Evolutionary conservation across 306 rosid species (phyloP).

Genomic region (Dalbergia oliveri): DNA sequence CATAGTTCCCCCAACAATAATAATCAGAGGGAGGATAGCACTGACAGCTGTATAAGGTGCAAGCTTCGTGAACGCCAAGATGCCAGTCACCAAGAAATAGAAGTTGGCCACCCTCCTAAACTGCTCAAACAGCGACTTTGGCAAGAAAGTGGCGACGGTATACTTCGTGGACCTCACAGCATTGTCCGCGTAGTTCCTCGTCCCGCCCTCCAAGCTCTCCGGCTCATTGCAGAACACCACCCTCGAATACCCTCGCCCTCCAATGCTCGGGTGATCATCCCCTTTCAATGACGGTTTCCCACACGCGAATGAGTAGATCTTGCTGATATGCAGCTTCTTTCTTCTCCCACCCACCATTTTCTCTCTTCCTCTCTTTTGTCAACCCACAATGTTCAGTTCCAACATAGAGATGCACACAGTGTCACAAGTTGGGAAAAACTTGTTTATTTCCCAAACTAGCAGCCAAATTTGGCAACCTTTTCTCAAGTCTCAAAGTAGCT

Average conservation of each 20-base stretch:
- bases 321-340: slow-evolving; percentile 75
- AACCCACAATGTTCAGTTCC: background rate
- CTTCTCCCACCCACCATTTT: slow-evolving; percentile 62
- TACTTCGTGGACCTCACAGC: slow-evolving; percentile 86
- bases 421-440: too few species aligned
- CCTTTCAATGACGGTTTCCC: slow-evolving; percentile 64
- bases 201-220: slow-evolving; percentile 61
- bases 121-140: slow-evolving; percentile 95
- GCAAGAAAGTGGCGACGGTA: slow-evolving; percentile 78
- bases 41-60: slow-evolving; percentile 89
- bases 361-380: background rate
- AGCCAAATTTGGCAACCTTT: background rate
- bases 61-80: slow-evolving; percentile 78
- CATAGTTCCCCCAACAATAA: slow-evolving; percentile 77
- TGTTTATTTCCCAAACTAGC: too few species aligned
- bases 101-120: slow-evolving; percentile 98
- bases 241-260: slow-evolving; percentile 83
- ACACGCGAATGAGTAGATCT: slow-evolving; percentile 84
- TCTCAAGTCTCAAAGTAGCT: background rate
- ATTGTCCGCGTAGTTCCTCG: slow-evolving; percentile 67
- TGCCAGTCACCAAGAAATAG: slow-evolving; percentile 78
- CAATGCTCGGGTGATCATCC: slow-evolving; percentile 83
- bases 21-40: slow-evolving; percentile 76
- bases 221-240: slow-evolving; percentile 82
- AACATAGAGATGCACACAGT: background rate